phyloP scores from a whole-genome alignment of 2,329 filamentous ascomycete species.

The Aspergillus novoparasiticus region DNA sequence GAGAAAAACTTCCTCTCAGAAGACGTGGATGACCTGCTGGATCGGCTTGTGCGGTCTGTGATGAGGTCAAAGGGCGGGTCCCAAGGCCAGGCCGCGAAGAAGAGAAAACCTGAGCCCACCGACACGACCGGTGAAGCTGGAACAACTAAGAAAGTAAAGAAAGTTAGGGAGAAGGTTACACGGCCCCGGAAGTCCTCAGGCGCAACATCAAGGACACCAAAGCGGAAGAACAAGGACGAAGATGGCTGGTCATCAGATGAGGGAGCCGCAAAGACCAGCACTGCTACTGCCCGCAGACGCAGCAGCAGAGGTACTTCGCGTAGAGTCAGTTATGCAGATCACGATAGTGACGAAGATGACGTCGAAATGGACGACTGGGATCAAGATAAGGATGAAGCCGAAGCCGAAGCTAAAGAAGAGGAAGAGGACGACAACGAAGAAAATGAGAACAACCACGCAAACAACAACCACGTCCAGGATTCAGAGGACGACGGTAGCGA shows the following conservation, averaged over 20 bases:
- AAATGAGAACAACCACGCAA: slow-evolving; percentile 21
- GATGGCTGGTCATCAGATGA: slow-evolving; percentile 46
- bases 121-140: slow-evolving; percentile 28
- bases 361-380: slow-evolving; percentile 45
- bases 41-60: slow-evolving; percentile 70
- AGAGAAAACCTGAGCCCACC: slow-evolving; percentile 44
- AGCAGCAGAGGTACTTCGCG: slow-evolving; percentile 41
- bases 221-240: slow-evolving; percentile 41
- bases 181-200: slow-evolving; percentile 39
- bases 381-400: slow-evolving; percentile 29
- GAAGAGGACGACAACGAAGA: slow-evolving; percentile 16
- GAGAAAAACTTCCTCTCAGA: slow-evolving; percentile 83
- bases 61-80: slow-evolving; percentile 61
- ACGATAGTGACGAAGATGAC: slow-evolving; percentile 48
- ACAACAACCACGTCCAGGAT: slow-evolving; percentile 13
- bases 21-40: slow-evolving; percentile 73
- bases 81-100: slow-evolving; percentile 34
- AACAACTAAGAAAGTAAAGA: slow-evolving; percentile 35
- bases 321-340: slow-evolving; percentile 47
- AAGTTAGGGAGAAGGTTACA: slow-evolving; percentile 29
- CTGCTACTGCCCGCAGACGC: slow-evolving; percentile 38
- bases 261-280: slow-evolving; percentile 41
- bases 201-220: slow-evolving; percentile 34
- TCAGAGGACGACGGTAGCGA: slow-evolving; percentile 17
- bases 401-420: slow-evolving; percentile 24